Conservation (phyloP, 2,329 filamentous ascomycete genomes). For the Trichoderma pleuroti region DNA sequence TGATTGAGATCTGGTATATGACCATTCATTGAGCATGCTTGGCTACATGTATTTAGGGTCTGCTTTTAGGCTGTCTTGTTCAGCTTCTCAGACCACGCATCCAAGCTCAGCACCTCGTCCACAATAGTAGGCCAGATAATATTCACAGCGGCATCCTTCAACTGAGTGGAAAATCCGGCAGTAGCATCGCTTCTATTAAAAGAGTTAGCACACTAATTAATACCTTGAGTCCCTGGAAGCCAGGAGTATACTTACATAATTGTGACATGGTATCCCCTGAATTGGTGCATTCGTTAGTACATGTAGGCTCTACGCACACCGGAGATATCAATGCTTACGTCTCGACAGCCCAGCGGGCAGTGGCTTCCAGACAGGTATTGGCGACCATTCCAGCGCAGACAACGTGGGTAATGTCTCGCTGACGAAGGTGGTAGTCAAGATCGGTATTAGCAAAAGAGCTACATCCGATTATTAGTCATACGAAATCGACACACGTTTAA, state of each 20-base stretch:
- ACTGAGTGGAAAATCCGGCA: constrained; percentile 9
- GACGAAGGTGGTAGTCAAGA: constrained; percentile 13
- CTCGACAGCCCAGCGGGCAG: constrained; percentile 22
- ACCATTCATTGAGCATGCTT: neutral
- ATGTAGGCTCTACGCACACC: no score
- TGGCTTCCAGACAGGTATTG: constrained; percentile 23
- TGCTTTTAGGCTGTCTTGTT: neutral
- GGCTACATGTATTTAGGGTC: no score
- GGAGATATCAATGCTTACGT: neutral
- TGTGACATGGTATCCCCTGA: constrained; percentile 15
- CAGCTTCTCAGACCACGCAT: neutral
- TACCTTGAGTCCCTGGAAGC: no score
- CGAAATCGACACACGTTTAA: neutral
- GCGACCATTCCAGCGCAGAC: constrained; percentile 22
- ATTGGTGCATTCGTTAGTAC: neutral
- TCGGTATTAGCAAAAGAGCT: constrained; percentile 14
- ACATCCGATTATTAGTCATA: neutral
- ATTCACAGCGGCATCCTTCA: constrained; percentile 13
- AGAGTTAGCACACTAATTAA: neutral
- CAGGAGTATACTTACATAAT: constrained; percentile 7
- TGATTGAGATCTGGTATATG: neutral
- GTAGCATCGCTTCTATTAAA: constrained; percentile 10
- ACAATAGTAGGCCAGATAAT: constrained; percentile 19
- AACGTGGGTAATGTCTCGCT: constrained; percentile 20
- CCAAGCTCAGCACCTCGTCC: neutral